phyloP scores from a whole-genome alignment of 805 yeast genomes.

The Candida rishiriensis region DNA sequence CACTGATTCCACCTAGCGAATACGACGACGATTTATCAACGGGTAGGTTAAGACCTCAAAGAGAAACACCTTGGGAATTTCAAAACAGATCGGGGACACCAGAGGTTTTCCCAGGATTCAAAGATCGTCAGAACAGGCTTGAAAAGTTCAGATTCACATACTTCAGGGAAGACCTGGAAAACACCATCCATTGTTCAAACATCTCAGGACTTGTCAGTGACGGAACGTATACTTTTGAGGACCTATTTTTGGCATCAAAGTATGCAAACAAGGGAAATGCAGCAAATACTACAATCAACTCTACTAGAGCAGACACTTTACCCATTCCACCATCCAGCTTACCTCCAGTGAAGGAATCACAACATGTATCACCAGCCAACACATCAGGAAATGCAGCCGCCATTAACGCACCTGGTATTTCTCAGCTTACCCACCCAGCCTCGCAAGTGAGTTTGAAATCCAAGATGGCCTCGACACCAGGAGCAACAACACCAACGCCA shows the following conservation, averaged over 20 bases:
- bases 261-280: slow-evolving; percentile 18
- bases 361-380: not conserved
- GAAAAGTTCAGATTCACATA: slow-evolving; percentile 80
- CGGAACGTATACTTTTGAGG: slow-evolving; percentile 52
- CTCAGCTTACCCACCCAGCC: slow-evolving; percentile 7
- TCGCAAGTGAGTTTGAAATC: slow-evolving; percentile 11
- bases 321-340: slow-evolving; percentile 1
- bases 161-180: slow-evolving; percentile 81
- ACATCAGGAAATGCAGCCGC: not conserved
- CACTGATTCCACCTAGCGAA: slow-evolving; percentile 31
- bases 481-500: slow-evolving; percentile 23
- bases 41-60: slow-evolving; percentile 73
- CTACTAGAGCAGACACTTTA: slow-evolving; percentile 2
- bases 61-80: slow-evolving; percentile 70
- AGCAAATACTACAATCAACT: slow-evolving; percentile 1
- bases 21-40: slow-evolving; percentile 52
- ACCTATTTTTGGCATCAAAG: slow-evolving; percentile 51
- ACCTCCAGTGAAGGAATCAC: not conserved
- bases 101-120: slow-evolving; percentile 13
- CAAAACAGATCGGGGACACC: slow-evolving; percentile 21
- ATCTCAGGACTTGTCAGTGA: slow-evolving; percentile 70
- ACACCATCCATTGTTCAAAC: slow-evolving; percentile 88
- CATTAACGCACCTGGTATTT: too few species aligned
- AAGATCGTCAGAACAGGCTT: slow-evolving; percentile 17
- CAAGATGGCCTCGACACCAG: slow-evolving; percentile 5